Percentiles rank a stretch among this genome's conserved stretches.
These are phyloP conservation scores for Guillardia theta DNA, from an alignment of 78 protist species.

Conservation along the genomic window DNA sequence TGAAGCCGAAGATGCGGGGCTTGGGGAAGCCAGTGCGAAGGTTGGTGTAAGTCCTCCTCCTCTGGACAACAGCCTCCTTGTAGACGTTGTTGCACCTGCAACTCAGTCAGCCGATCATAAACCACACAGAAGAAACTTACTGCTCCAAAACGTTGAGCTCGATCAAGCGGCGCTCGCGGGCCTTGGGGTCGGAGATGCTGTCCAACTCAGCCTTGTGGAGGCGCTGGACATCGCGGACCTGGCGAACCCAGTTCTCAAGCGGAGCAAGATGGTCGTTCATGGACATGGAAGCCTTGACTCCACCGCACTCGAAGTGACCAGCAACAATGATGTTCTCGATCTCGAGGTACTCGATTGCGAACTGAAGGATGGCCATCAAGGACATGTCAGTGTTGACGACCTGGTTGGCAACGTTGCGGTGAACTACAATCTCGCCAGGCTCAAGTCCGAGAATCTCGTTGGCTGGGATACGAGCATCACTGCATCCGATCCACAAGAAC, in stretches of 20 bases:
- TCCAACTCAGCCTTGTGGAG: background rate
- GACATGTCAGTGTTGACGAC: slow-evolving; percentile 72
- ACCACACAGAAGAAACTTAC: background rate
- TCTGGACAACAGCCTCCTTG: slow-evolving; percentile 71
- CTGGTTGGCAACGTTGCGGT: slow-evolving; percentile 87
- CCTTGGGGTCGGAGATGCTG: background rate
- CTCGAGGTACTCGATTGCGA: slow-evolving; percentile 77
- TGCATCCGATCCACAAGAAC: slow-evolving; percentile 84
- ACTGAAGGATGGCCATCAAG: slow-evolving; percentile 73
- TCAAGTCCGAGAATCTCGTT: slow-evolving; percentile 64
- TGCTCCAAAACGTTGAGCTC: slow-evolving; percentile 25
- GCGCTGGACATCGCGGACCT: background rate
- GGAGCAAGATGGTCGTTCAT: background rate
- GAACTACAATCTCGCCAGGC: slow-evolving; percentile 87
- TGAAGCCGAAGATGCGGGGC: background rate
- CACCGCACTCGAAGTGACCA: slow-evolving; percentile 92
- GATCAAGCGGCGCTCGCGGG: background rate
- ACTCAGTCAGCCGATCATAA: background rate
- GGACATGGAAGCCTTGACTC: slow-evolving; percentile 45
- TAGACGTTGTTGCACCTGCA: slow-evolving; percentile 59
- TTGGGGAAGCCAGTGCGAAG: slow-evolving; percentile 50
- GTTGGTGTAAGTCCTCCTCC: slow-evolving; percentile 47
- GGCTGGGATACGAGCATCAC: slow-evolving; percentile 89
- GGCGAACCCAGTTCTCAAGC: background rate
- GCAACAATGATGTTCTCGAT: slow-evolving; percentile 84